A percentile compares a stretch with the other conserved stretches of the same genome.
Conservation (phyloP, 371 early-diverging fungal species). For the Conidiobolus incongruus region DNA sequence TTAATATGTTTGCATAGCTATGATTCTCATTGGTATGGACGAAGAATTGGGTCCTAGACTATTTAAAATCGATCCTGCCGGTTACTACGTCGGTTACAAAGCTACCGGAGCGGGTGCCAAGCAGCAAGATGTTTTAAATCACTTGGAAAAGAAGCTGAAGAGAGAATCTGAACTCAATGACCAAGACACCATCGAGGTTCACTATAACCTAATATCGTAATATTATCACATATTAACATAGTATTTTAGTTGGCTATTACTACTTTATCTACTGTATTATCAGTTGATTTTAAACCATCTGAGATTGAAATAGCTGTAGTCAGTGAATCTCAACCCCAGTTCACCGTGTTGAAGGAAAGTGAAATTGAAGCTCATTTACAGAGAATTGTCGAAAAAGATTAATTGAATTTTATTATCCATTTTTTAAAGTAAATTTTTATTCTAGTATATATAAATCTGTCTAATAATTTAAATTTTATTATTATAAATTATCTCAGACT, state of each 20-base stretch:
- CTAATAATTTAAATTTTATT: no score
- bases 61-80: slow-evolving; percentile 95
- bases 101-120: slow-evolving; percentile 96
- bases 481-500: no score
- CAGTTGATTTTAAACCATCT: slow-evolving; percentile 80
- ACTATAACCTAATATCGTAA: not conserved
- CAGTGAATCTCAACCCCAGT: slow-evolving; percentile 39
- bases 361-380: slow-evolving; percentile 86
- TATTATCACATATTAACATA: not conserved
- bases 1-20: slow-evolving; percentile 24
- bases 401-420: slow-evolving; percentile 7
- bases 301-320: slow-evolving; percentile 92
- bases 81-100: slow-evolving; percentile 90
- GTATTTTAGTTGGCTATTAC: slow-evolving; percentile 64
- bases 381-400: slow-evolving; percentile 70
- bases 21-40: slow-evolving; percentile 90
- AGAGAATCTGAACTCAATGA: slow-evolving; percentile 49
- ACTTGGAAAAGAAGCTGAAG: slow-evolving; percentile 93
- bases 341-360: slow-evolving; percentile 50
- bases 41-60: slow-evolving; percentile 89
- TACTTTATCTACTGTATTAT: slow-evolving; percentile 72
- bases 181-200: slow-evolving; percentile 78
- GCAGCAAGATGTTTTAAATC: slow-evolving; percentile 88
- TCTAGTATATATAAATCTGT: no score
- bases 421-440: not conserved